A percentile compares a stretch with the other conserved stretches of the same genome.
These are phyloP conservation scores for Artemisia tridentata DNA, from an alignment of 129 eudicot genomes.

Conservation along the genomic window DNA sequence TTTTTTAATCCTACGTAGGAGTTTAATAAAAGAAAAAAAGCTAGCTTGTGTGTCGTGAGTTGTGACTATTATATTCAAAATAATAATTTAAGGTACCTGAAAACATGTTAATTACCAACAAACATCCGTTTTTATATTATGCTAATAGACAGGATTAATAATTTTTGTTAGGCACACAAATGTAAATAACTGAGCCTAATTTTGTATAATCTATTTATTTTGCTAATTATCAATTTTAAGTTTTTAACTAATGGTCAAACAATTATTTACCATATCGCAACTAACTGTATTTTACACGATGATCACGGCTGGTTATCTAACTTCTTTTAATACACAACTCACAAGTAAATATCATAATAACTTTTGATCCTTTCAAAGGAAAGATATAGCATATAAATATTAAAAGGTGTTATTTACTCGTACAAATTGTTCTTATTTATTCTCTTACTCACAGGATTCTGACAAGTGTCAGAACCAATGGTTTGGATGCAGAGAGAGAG, in stretches of 20 bases:
- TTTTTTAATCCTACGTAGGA: neutral
- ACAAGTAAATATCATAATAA: neutral
- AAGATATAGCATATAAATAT: conserved; percentile 19
- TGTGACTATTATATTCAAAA: neutral
- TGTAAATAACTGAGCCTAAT: no score
- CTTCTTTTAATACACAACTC: conserved; percentile 5
- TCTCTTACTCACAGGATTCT: no score
- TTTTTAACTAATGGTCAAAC: neutral
- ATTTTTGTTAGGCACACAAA: no score
- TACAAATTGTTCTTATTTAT: no score
- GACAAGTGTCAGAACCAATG: no score
- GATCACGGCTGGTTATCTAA: conserved; percentile 6
- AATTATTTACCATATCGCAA: neutral
- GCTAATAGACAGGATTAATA: no score
- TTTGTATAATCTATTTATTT: no score
- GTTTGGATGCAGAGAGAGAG: no score
- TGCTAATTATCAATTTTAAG: neutral
- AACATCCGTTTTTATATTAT: no score
- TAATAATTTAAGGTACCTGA: neutral
- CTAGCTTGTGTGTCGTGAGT: no score
- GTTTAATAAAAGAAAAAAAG: neutral
- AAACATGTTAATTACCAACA: neutral
- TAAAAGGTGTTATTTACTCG: no score
- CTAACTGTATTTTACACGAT: conserved; percentile 3
- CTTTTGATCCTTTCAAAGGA: conserved; percentile 29